phyloP scores from a whole-genome alignment of 257 asterid genomes.

The Nicotiana attenuata region DNA sequence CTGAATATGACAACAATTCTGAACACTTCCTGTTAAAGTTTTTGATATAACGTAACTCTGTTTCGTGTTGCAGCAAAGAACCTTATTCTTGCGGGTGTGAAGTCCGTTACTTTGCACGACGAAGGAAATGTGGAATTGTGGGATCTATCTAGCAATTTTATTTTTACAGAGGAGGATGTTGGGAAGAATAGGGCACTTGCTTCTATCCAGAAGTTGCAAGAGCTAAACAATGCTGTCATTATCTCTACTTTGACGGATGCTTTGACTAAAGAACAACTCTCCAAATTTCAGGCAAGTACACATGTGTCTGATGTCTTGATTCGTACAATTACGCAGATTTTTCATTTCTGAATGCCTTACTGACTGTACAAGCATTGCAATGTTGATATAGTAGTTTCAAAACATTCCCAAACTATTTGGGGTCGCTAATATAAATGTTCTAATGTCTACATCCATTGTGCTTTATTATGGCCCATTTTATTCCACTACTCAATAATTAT shows the following conservation, averaged over 20 bases:
- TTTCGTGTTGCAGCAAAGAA: constrained; percentile 66
- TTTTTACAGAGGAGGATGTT: constrained; percentile 74
- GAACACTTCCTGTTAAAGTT: background rate
- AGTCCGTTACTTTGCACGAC: constrained; percentile 89
- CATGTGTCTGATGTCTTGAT: background rate
- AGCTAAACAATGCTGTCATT: constrained; percentile 79
- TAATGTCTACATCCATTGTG: background rate
- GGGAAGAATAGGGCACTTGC: constrained; percentile 91
- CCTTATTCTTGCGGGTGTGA: constrained; percentile 90
- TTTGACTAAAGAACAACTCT: constrained; percentile 60
- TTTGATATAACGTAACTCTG: background rate
- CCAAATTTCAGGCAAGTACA: constrained; percentile 60
- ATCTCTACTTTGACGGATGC: constrained; percentile 62
- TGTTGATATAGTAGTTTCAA: background rate
- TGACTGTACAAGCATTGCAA: background rate
- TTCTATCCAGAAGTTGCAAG: constrained; percentile 81
- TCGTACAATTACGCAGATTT: background rate
- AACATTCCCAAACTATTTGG: background rate
- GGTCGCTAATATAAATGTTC: background rate
- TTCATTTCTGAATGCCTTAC: background rate
- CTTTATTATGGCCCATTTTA: background rate
- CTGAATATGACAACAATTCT: background rate
- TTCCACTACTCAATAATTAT: background rate
- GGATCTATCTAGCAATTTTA: constrained; percentile 89
- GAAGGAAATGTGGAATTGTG: constrained; percentile 81